A percentile compares a stretch with the other conserved stretches of the same genome.
Conservation (phyloP, 2,329 filamentous ascomycete genomes). For the Chaetothyriales sp. region DNA sequence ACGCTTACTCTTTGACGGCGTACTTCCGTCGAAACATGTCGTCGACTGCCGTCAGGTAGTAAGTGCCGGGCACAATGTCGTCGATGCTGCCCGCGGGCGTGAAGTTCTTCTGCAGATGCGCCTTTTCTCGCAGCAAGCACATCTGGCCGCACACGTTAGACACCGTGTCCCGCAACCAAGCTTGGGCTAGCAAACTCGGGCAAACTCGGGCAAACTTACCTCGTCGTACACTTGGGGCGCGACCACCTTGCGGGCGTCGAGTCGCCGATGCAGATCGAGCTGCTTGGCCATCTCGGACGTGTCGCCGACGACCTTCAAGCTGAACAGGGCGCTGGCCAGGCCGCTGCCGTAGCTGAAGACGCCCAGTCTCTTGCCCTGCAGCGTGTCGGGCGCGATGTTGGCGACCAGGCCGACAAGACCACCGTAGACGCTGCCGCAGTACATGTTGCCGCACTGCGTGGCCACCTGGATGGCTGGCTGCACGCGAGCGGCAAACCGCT, state of each 20-base stretch:
- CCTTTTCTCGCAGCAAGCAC: slow-evolving; percentile 69
- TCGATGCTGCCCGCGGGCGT: slow-evolving; percentile 54
- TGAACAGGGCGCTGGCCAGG: slow-evolving; percentile 61
- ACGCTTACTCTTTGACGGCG: slow-evolving; percentile 53
- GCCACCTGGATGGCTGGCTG: slow-evolving; percentile 60
- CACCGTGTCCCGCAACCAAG: slow-evolving; percentile 4
- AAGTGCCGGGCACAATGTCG: slow-evolving; percentile 52
- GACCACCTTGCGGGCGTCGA: slow-evolving; percentile 52
- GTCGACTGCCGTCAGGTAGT: slow-evolving; percentile 69
- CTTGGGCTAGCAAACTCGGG: too few relatives aligned
- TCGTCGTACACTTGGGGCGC: slow-evolving; percentile 60
- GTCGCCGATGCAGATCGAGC: slow-evolving; percentile 55
- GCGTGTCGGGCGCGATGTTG: slow-evolving; percentile 47
- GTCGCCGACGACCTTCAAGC: slow-evolving; percentile 51
- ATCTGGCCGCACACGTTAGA: slow-evolving; percentile 38
- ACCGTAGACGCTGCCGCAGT: slow-evolving; percentile 46
- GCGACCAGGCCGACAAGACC: slow-evolving; percentile 47
- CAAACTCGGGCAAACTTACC: slow-evolving; percentile 46
- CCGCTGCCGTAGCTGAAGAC: slow-evolving; percentile 72
- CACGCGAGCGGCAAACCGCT: slow-evolving; percentile 67
- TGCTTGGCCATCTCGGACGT: slow-evolving; percentile 54
- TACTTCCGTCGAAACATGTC: slow-evolving; percentile 79
- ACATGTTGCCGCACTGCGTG: slow-evolving; percentile 59
- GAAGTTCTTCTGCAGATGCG: slow-evolving; percentile 70
- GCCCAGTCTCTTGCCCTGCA: slow-evolving; percentile 59